These are phyloP conservation scores for Ichthyophonus hoferi DNA, from an alignment of 208 protist genomes.

Conservation along the genomic window DNA sequence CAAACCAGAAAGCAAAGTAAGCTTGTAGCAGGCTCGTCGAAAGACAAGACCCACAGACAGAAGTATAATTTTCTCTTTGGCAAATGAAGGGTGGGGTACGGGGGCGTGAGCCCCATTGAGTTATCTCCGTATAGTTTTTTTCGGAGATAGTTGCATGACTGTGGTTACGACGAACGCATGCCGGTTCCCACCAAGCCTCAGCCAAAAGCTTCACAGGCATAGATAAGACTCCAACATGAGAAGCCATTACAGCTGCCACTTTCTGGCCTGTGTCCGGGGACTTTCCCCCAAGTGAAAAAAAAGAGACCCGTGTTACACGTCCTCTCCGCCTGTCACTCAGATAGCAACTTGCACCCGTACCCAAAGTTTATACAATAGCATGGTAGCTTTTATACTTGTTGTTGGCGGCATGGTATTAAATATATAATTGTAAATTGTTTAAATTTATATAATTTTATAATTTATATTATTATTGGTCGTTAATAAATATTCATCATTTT, in stretches of 20 bases:
- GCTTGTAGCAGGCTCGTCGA: too few species aligned
- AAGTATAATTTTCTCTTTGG: not conserved
- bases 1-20: too few species aligned
- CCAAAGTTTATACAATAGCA: not conserved
- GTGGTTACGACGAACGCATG: constrained; percentile 2
- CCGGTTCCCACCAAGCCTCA: not conserved
- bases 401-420: too few species aligned
- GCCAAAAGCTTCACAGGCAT: not conserved
- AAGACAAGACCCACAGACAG: too few species aligned
- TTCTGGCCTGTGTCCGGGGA: constrained; percentile 17
- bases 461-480: too few species aligned
- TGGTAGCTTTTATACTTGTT: not conserved
- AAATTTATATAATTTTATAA: too few species aligned
- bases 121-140: not conserved
- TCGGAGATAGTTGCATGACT: constrained; percentile 12
- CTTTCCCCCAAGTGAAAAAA: constrained; percentile 5
- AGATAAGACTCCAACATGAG: not conserved
- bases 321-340: not conserved
- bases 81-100: not conserved
- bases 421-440: too few species aligned
- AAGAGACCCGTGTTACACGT: not conserved
- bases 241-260: constrained; percentile 1
- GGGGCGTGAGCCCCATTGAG: not conserved
- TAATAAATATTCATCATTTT: too few species aligned
- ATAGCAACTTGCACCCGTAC: constrained; percentile 5